These are phyloP conservation scores for Phytopythium montanum DNA, from an alignment of 352 stramenopile species.

Conservation along the genomic window DNA sequence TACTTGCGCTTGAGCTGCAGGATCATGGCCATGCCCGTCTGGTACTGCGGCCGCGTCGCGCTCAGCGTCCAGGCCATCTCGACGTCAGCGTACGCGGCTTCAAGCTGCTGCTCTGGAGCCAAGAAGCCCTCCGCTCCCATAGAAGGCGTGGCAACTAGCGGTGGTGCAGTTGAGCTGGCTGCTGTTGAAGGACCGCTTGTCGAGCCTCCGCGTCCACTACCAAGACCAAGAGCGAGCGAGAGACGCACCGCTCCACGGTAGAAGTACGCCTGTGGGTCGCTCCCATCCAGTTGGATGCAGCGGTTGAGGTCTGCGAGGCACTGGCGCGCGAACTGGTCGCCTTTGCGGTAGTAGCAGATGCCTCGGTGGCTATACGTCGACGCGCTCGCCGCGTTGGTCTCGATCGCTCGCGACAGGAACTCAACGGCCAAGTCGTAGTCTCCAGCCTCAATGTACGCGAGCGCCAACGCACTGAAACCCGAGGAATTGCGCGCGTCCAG, in stretches of 20 bases:
- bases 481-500: constrained; percentile 64
- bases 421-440: constrained; percentile 59
- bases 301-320: constrained; percentile 70
- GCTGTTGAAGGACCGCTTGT: not conserved
- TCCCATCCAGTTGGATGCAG: constrained; percentile 70
- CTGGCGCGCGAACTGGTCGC: constrained; percentile 38
- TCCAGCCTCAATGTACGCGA: constrained; percentile 54
- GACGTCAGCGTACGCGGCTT: constrained; percentile 69
- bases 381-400: constrained; percentile 53
- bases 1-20: constrained; percentile 55
- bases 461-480: constrained; percentile 53
- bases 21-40: constrained; percentile 78
- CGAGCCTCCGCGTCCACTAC: constrained; percentile 10
- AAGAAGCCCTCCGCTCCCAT: constrained; percentile 9
- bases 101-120: constrained; percentile 44
- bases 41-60: constrained; percentile 36
- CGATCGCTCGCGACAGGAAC: constrained; percentile 56
- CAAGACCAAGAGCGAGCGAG: constrained; percentile 48
- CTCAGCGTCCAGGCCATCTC: constrained; percentile 71
- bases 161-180: not conserved
- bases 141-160: not conserved
- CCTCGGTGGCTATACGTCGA: constrained; percentile 66
- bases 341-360: constrained; percentile 69
- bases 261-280: constrained; percentile 72
- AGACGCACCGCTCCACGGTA: constrained; percentile 69